Base-by-base conservation (phyloP, 345 rosid genomes). In the Moricandia moricandioides region DNA sequence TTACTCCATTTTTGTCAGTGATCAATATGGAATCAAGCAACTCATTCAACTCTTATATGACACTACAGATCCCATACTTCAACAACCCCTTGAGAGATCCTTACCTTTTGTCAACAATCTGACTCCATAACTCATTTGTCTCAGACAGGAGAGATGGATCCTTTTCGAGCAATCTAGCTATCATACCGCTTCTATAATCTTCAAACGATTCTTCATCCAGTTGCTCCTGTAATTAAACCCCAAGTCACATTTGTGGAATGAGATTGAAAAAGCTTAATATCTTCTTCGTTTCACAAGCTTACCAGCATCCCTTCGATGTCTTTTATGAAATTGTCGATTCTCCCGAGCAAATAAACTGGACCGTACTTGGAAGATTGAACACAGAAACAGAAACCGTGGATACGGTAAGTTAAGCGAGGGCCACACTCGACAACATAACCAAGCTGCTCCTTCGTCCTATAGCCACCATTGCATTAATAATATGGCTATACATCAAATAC, bases 371-470 rank as follows among this genome's bases (percentile, higher is more conserved):
- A 85, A 76, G 99, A 92, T 62, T 95, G 99, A 76, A 95, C 85
- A 47, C 87, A 84, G 85, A 90, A 89, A 82, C 96, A 90, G 79
- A 89, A 92, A n/a, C 99, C 97, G 59, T 85, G 85, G 76, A 89
- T 66, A 6, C 96, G 88, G 49, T 88, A 92, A 1, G 89, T 92
- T 65, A 87, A 70, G 24, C 88, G 83, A 69, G 93, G 97, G 79
- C 97, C 86, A 77, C 93, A 81, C 74, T 95, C 85, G 47, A 95
- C 99, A 75, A 85, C 89, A 83, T 95, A 95, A 72, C 99, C 99
- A 62, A 95, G 97, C 86, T 95, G 97, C 85, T 92, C 99, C 84
- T 92, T 88, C 47, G 99, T 95, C 89, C 99, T 95, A 33, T 55
- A 69, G 45, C 47, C 74, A 74, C 6, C 43, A 51, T 18, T 65